These are phyloP conservation scores for Marasmius fiardii DNA, from an alignment of 1,284 basidiomycete genomes.

Conservation along the genomic window DNA sequence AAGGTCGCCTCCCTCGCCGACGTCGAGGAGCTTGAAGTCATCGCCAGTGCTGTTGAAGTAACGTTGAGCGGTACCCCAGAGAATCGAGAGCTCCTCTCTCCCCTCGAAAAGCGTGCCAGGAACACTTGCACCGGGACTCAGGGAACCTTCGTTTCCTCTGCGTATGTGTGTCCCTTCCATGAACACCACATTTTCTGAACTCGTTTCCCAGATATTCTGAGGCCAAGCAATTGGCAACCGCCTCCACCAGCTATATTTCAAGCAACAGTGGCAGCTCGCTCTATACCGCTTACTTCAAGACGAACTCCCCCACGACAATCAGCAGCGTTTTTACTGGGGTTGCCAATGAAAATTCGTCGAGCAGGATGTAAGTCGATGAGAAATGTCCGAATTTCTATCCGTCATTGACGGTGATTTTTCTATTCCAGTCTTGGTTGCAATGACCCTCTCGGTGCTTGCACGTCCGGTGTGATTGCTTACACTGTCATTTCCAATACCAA, in stretches of 20 bases:
- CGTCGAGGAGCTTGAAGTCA: slow-evolving; percentile 23
- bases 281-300: slow-evolving; percentile 18
- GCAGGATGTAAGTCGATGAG: slow-evolving; percentile 14
- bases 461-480: slow-evolving; percentile 18
- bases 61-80: slow-evolving; percentile 27
- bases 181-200: neutral
- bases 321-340: slow-evolving; percentile 13
- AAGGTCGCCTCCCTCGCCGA: slow-evolving; percentile 12
- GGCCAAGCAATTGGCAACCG: slow-evolving; percentile 13
- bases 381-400: neutral
- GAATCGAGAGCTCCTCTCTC: slow-evolving; percentile 25
- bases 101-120: slow-evolving; percentile 28
- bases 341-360: slow-evolving; percentile 16
- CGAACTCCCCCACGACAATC: slow-evolving; percentile 12
- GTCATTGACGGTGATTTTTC: too few relatives aligned
- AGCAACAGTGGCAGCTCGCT: slow-evolving; percentile 15
- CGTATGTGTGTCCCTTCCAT: slow-evolving; percentile 18
- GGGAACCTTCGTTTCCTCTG: slow-evolving; percentile 30
- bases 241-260: slow-evolving; percentile 15
- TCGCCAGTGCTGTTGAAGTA: slow-evolving; percentile 24
- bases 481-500: slow-evolving; percentile 18
- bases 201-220: slow-evolving; percentile 16
- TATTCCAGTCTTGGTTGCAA: slow-evolving; percentile 16
- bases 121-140: slow-evolving; percentile 29
- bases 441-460: slow-evolving; percentile 16